Evolutionary conservation across 169 alveolate genomes (phyloP).

Genomic region (Cryptosporidium viatorum): DNA sequence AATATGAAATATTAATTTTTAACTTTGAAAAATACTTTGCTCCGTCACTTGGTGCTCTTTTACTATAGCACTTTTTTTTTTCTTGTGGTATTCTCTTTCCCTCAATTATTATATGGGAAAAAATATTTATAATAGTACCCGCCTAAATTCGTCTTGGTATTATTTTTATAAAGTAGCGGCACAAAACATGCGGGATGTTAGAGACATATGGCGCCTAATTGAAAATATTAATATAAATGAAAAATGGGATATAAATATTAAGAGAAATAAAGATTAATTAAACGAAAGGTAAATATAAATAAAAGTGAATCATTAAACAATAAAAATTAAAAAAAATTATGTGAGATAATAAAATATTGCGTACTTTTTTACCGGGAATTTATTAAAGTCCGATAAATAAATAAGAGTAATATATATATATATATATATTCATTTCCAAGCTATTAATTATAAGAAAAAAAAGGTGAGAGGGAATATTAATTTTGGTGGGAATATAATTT

Average conservation of each 20-base stretch:
- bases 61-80: neutral
- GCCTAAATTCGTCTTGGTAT: slow-evolving; percentile 11
- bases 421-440: neutral
- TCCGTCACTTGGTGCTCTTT: slow-evolving; percentile 20
- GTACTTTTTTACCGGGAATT: neutral
- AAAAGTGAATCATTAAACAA: neutral
- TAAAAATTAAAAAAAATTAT: neutral
- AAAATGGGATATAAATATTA: neutral
- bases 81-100: neutral
- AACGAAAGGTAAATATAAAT: neutral
- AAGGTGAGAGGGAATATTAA: slow-evolving; percentile 1
- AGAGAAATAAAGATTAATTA: neutral
- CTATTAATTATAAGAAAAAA: neutral
- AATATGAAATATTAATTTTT: neutral
- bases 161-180: neutral
- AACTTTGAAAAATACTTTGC: neutral
- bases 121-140: neutral
- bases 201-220: slow-evolving; percentile 41
- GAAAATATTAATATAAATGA: neutral
- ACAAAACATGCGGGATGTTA: slow-evolving; percentile 8
- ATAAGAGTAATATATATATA: neutral
- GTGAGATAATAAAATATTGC: neutral
- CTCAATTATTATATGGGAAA: neutral
- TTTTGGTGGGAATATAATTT: slow-evolving; percentile 6
- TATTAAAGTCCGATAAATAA: neutral